Percentiles rank a stretch among this genome's conserved stretches.
Evolutionary conservation across 495 filamentous ascomycete genomes (phyloP).

Genomic region (Penicillium tannophilum): DNA sequence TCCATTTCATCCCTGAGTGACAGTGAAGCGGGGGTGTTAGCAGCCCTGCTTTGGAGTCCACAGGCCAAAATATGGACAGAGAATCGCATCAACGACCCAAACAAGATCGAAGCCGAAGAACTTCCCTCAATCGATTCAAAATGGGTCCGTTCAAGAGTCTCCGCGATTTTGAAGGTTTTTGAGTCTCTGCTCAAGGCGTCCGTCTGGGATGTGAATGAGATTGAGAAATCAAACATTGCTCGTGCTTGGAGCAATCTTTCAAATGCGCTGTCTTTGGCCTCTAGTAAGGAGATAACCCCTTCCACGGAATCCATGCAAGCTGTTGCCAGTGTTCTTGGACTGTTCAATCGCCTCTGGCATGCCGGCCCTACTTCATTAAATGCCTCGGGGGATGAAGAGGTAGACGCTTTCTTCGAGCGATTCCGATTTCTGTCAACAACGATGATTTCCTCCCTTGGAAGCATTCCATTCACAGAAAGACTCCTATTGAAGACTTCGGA

Average conservation of each 20-base stretch:
- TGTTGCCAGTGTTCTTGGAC: slow-evolving; percentile 66
- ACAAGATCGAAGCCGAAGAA: slow-evolving; percentile 64
- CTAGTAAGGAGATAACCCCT: slow-evolving; percentile 87
- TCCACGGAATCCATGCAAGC: slow-evolving; percentile 79
- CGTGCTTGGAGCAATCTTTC: slow-evolving; percentile 71
- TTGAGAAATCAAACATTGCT: slow-evolving; percentile 45
- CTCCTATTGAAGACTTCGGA: slow-evolving; percentile 50
- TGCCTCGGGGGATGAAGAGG: slow-evolving; percentile 24
- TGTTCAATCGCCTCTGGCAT: slow-evolving; percentile 70
- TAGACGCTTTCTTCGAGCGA: slow-evolving; percentile 58
- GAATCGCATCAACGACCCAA: slow-evolving; percentile 61
- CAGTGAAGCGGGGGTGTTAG: slow-evolving; percentile 64
- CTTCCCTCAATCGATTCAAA: slow-evolving; percentile 77
- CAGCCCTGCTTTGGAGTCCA: slow-evolving; percentile 66
- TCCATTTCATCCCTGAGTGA: slow-evolving; percentile 38
- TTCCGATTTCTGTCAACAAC: slow-evolving; percentile 61
- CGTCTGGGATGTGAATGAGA: slow-evolving; percentile 53
- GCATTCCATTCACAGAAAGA: slow-evolving; percentile 79
- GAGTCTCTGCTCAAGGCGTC: slow-evolving; percentile 62
- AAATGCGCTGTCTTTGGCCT: slow-evolving; percentile 71
- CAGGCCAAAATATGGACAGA: slow-evolving; percentile 72
- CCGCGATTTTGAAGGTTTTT: slow-evolving; percentile 62
- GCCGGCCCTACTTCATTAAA: slow-evolving; percentile 41
- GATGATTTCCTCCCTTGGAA: slow-evolving; percentile 66
- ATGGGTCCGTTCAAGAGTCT: slow-evolving; percentile 79